phyloP scores from a whole-genome alignment of 2,329 filamentous ascomycete species.

The Zopfia rhizophila region DNA sequence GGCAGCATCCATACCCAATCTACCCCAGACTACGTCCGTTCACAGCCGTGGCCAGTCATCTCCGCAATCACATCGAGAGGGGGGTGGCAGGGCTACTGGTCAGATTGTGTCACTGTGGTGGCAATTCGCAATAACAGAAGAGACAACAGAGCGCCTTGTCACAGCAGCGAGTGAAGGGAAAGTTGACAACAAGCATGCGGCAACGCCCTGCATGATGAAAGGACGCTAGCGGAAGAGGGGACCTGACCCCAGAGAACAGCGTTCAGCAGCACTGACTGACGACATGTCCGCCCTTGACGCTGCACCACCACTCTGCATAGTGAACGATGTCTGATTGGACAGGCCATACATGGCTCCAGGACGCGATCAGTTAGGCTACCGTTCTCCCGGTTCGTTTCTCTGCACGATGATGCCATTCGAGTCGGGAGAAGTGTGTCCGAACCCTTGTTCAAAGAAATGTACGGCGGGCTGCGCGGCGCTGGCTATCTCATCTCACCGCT shows the following conservation, averaged over 20 bases:
- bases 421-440: constrained; percentile 6
- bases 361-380: too few relatives aligned
- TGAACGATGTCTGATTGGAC: too few relatives aligned
- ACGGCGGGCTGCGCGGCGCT: too few relatives aligned
- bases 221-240: not conserved
- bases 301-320: too few relatives aligned
- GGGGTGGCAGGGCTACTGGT: not conserved
- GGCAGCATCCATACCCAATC: not conserved
- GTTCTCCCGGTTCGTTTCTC: constrained; percentile 7
- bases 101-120: constrained; percentile 4
- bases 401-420: constrained; percentile 6
- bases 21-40: not conserved
- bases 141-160: too few relatives aligned
- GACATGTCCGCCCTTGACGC: not conserved
- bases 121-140: constrained; percentile 1
- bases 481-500: constrained; percentile 2
- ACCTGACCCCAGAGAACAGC: not conserved
- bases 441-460: constrained; percentile 2
- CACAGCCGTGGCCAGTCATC: not conserved
- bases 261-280: constrained; percentile 2
- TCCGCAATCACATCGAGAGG: not conserved
- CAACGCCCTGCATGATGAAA: constrained; percentile 6
- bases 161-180: not conserved
- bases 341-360: too few relatives aligned
- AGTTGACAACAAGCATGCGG: not conserved